Evolutionary conservation across 192 early-diverging fungal genomes (phyloP), one percentile per base, ranked within the genome.

Genomic region (Umbelopsis ramanniana): DNA sequence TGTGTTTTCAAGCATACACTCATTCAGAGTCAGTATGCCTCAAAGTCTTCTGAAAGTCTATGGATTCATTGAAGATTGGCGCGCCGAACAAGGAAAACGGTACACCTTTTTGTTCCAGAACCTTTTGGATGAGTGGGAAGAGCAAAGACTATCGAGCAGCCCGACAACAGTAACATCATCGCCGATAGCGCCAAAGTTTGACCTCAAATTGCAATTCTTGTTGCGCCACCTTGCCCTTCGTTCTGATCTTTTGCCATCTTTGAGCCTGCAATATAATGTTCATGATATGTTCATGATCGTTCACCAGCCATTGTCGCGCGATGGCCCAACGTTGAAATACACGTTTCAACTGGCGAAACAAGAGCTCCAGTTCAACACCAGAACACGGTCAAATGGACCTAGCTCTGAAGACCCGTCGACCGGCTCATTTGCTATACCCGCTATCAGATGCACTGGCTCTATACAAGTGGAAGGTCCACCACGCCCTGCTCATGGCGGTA

Each of bases 11-110:
- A 81, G 72, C 0, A 72, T 89, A 46, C 74, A 83, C 69, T 73
- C 73, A 19, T 71, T 89, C 26, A 68, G 76, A 33, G 60, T 89
- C 38, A 74, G 80, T 38, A 68, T 87, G 0, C 89, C 88, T 7
- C 81, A 88, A 50, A 92, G 90, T 67, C 74, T 95, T 14, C 69
- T 95, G n/a, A 89, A 88, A 47, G 53, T 95, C 12, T 89, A 93
- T 57, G 76, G 83, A 4, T 93, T 95, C 74, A 80, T 93, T n/a
- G 90, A 91, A 66, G 87, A 90, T 37, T 95, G 93, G 93, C 79
- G 86, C 0, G 86, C 87, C 33, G 90, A 92, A 63, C 86, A 88
- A 50, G 75, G 84, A 40, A 76, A 82, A 40, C 73, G 77, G 12
- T 92, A 90, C 75, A 88, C 91, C 69, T 90, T 92, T 71, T 75